A percentile compares a stretch with the other conserved stretches of the same genome.
Evolutionary conservation across 1,139 yeast species (phyloP).

Genomic region (Saccharomyces hybrid): DNA sequence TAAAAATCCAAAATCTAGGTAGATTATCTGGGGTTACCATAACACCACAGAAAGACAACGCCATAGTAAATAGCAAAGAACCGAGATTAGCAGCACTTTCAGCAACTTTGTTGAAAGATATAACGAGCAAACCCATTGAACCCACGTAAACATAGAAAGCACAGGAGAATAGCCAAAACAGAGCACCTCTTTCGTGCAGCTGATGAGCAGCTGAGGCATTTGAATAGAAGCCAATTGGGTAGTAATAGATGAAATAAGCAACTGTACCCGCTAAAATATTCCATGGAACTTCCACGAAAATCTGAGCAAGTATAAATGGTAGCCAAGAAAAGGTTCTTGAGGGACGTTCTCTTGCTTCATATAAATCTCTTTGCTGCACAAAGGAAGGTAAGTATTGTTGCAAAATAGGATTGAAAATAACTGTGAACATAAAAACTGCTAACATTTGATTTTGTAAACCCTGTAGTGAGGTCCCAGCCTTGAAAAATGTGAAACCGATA

Average conservation of each 20-base stretch:
- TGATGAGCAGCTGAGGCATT: conserved; percentile 50
- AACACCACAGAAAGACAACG: conserved; percentile 74
- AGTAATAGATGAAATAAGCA: conserved; percentile 67
- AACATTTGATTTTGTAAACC: conserved; percentile 60
- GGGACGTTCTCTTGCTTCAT: conserved; percentile 80
- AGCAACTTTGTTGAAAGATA: conserved; percentile 46
- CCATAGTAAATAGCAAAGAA: conserved; percentile 53
- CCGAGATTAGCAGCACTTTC: conserved; percentile 67
- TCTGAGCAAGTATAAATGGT: conserved; percentile 48
- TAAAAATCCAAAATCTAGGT: conserved; percentile 52
- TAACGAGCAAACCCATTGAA: conserved; percentile 53
- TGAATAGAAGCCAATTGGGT: conserved; percentile 60
- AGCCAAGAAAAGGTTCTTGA: conserved; percentile 55
- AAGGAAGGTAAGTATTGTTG: conserved; percentile 68
- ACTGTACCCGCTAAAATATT: conserved; percentile 54
- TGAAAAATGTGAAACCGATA: conserved; percentile 68
- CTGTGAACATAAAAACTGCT: conserved; percentile 55
- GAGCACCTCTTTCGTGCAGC: conserved; percentile 50
- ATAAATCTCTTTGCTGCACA: conserved; percentile 61
- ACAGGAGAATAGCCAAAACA: conserved; percentile 49
- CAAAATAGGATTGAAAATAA: conserved; percentile 49
- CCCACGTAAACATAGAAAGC: conserved; percentile 51
- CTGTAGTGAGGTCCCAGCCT: conserved; percentile 51
- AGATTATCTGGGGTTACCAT: conserved; percentile 49
- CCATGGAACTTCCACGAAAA: conserved; percentile 68